Evolutionary conservation across 1,284 basidiomycete genomes (phyloP).

Genomic region (Schizophyllum amplum): DNA sequence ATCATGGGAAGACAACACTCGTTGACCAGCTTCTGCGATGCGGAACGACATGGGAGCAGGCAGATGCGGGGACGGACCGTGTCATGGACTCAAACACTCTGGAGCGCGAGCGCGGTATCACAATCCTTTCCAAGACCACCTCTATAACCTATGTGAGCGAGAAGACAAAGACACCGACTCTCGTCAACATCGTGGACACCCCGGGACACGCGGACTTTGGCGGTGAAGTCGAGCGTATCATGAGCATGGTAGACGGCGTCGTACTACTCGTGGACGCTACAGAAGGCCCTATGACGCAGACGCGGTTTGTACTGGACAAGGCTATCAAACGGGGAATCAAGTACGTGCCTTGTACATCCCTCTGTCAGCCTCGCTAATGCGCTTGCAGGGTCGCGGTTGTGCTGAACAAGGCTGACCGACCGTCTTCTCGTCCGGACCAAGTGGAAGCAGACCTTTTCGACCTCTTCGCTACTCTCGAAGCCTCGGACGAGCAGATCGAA

Average conservation of each 20-base stretch:
- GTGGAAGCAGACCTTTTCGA: constrained; percentile 41
- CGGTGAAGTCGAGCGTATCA: constrained; percentile 38
- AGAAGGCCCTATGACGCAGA: constrained; percentile 43
- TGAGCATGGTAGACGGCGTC: constrained; percentile 44
- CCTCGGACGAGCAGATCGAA: constrained; percentile 40
- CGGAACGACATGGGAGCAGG: constrained; percentile 33
- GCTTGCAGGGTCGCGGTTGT: constrained; percentile 32
- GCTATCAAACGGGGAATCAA: constrained; percentile 32
- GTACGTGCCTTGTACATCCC: constrained; percentile 19
- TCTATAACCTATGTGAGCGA: constrained; percentile 30
- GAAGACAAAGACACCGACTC: constrained; percentile 10
- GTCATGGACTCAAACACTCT: constrained; percentile 43
- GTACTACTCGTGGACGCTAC: constrained; percentile 39
- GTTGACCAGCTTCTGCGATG: constrained; percentile 41
- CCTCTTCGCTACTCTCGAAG: constrained; percentile 38
- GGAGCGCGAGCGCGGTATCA: constrained; percentile 41
- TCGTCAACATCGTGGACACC: constrained; percentile 42
- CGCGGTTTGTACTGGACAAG: constrained; percentile 36
- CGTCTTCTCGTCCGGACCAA: constrained; percentile 31
- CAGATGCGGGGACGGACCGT: constrained; percentile 27
- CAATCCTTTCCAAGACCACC: constrained; percentile 41
- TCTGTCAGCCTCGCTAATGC: not conserved
- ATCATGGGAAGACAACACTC: constrained; percentile 43
- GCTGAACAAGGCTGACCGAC: constrained; percentile 37
- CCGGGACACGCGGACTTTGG: constrained; percentile 44